Percentiles rank a stretch among this genome's conserved stretches.
Evolutionary conservation across 2,329 filamentous ascomycete species (phyloP).

Genomic region (Ambrosiella beaveri): DNA sequence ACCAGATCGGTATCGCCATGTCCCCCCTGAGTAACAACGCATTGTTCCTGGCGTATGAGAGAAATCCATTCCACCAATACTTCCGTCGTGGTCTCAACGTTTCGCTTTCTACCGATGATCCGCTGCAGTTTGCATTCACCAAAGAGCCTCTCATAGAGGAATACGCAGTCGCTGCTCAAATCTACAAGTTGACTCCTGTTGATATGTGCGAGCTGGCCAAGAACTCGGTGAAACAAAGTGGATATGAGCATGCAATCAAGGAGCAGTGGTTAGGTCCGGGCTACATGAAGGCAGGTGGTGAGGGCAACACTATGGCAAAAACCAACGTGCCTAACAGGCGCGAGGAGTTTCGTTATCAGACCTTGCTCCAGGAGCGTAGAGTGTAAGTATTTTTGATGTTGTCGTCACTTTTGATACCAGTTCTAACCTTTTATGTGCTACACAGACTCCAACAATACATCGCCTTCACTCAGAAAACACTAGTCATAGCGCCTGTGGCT

Average conservation of each 20-base stretch:
- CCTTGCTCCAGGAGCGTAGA: constrained; percentile 62
- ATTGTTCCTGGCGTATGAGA: constrained; percentile 86
- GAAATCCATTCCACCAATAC: constrained; percentile 90
- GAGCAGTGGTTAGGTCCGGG: constrained; percentile 75
- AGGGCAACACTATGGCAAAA: constrained; percentile 84
- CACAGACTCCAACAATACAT: constrained; percentile 13
- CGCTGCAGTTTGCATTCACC: constrained; percentile 93
- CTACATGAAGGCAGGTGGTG: constrained; percentile 60
- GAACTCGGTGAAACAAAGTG: constrained; percentile 87
- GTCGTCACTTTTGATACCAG: neutral
- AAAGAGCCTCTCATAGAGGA: constrained; percentile 97
- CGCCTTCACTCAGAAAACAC: constrained; percentile 8
- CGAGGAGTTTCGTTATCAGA: constrained; percentile 78
- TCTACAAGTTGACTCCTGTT: constrained; percentile 90
- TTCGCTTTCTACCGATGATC: constrained; percentile 89
- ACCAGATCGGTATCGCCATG: constrained; percentile 98
- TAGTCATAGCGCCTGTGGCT: neutral
- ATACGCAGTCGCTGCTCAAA: constrained; percentile 93
- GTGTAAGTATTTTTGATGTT: constrained; percentile 42
- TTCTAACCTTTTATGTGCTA: neutral
- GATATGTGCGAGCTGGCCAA: constrained; percentile 98
- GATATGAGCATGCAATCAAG: constrained; percentile 79
- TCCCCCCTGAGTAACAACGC: constrained; percentile 98
- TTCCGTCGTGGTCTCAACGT: constrained; percentile 92
- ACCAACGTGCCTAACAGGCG: constrained; percentile 91